Evolutionary conservation across 2,329 filamentous ascomycete genomes (phyloP), one percentile per base, ranked within the genome.

Genomic region (Aspergillus ruber): DNA sequence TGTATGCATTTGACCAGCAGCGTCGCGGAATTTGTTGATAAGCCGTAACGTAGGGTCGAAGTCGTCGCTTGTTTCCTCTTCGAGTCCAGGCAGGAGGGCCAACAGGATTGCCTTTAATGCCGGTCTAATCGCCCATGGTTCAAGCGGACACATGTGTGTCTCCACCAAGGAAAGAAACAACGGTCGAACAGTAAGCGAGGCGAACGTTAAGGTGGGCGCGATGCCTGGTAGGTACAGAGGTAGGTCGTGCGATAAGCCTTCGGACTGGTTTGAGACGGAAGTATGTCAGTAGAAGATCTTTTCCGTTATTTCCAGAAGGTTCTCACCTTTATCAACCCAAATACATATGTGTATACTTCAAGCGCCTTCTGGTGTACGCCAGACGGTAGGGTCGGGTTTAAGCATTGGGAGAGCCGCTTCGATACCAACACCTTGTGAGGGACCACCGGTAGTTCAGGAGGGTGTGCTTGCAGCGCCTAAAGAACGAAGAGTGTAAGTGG

Each of bases 321-420:
- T 43, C 74, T 56, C 71, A 81, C 83, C 47, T 89, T 88, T 59
- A 98, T 89, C 54, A 89, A 79, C 17, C 84, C 82, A 64, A 98
- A 98, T 55, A 97, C 83, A 63, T 89, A 89, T 42, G 78, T 82
- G 68, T 98, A 98, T 38, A 97, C 88, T 68, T 98, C 93, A 48
- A 98, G 79, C 1, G 93, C 84, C 68, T 97, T 98, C 69, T 98
- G 94, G 70, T 98, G 93, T 15, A 98, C 94, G 23, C 93, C 93
- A 0, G 93, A 96, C 12, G 93, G 93, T 44, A 98, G 75, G 17
- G 88, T 84, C 33, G 93, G 90, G 65, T 96, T 95, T 56, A 98
- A 78, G 65, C 93, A 98, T 78, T 98, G 93, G 39, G 93, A 87
- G 50, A 98, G 77, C 60, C 91, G 87, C 70, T 94, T 93, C 61